These are phyloP conservation scores for Globisporangium radiosum DNA, from an alignment of 352 stramenopile species.

Conservation along the genomic window DNA sequence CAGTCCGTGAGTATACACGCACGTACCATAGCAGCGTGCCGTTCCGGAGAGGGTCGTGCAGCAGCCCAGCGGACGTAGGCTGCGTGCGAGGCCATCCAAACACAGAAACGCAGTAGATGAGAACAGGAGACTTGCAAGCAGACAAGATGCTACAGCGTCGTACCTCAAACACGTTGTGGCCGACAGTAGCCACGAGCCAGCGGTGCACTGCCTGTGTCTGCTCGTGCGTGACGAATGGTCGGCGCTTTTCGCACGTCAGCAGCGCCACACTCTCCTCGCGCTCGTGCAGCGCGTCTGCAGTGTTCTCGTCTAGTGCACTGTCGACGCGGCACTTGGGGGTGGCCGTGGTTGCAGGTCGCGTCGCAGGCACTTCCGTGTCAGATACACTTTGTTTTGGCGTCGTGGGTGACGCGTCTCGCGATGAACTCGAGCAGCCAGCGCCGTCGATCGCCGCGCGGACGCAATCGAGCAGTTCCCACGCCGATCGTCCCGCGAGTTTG, in stretches of 20 bases:
- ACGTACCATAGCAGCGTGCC: constrained; percentile 14
- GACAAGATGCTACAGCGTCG: background rate
- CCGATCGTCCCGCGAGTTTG: background rate
- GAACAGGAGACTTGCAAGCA: background rate
- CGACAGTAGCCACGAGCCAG: constrained; percentile 15
- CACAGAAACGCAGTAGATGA: background rate
- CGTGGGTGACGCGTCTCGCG: background rate
- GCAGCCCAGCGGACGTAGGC: background rate
- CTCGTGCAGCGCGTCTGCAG: background rate
- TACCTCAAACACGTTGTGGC: constrained; percentile 11
- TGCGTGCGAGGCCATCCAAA: background rate
- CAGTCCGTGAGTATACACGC: background rate
- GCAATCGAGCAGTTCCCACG: constrained; percentile 9
- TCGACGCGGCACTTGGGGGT: background rate
- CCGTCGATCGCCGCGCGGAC: constrained; percentile 6
- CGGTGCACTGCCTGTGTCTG: constrained; percentile 19
- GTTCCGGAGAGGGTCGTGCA: constrained; percentile 16
- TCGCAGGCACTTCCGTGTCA: too few species aligned
- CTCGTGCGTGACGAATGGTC: constrained; percentile 21
- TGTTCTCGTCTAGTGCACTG: background rate
- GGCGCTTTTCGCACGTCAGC: constrained; percentile 4
- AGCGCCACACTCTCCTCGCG: background rate
- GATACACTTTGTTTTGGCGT: too few species aligned
- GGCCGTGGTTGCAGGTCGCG: too few species aligned
- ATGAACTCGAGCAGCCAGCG: too few species aligned